Conservation (phyloP, 2,329 filamentous ascomycete genomes). For the Daldinia eschscholtzii region DNA sequence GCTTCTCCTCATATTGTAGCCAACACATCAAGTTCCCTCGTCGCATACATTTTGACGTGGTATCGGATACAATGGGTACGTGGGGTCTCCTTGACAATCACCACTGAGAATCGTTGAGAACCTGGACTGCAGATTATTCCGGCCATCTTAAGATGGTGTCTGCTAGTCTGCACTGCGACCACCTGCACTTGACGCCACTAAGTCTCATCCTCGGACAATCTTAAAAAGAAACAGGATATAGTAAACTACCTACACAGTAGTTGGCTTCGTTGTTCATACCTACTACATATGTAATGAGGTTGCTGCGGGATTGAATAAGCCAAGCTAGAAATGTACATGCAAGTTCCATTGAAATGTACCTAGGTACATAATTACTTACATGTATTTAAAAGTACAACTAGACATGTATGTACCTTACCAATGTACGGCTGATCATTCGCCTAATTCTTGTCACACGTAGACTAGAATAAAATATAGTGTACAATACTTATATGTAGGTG, state of each 20-base stretch:
- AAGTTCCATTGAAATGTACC: too few relatives aligned
- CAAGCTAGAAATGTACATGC: too few relatives aligned
- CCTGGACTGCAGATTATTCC: constrained; percentile 2
- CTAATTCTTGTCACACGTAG: constrained; percentile 25
- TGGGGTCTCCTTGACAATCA: constrained; percentile 4
- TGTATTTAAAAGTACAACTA: too few relatives aligned
- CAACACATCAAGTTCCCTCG: constrained; percentile 28
- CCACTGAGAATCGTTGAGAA: neutral
- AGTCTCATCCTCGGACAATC: constrained; percentile 38
- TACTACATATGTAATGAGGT: too few relatives aligned
- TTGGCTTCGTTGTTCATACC: too few relatives aligned
- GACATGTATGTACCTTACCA: neutral
- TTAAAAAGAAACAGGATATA: neutral
- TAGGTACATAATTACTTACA: too few relatives aligned
- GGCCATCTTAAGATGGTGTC: constrained; percentile 13
- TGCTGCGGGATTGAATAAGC: too few relatives aligned
- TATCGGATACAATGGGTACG: constrained; percentile 28
- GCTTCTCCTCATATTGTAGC: constrained; percentile 11
- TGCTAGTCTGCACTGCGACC: constrained; percentile 31
- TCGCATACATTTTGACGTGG: constrained; percentile 5
- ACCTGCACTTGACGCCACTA: constrained; percentile 29
- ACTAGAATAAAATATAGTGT: neutral
- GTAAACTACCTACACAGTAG: neutral
- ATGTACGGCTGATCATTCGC: constrained; percentile 32
- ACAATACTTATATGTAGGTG: neutral